Evolutionary conservation across 148 eudicot genomes (phyloP).

Genomic region (Persicaria tinctoria): DNA sequence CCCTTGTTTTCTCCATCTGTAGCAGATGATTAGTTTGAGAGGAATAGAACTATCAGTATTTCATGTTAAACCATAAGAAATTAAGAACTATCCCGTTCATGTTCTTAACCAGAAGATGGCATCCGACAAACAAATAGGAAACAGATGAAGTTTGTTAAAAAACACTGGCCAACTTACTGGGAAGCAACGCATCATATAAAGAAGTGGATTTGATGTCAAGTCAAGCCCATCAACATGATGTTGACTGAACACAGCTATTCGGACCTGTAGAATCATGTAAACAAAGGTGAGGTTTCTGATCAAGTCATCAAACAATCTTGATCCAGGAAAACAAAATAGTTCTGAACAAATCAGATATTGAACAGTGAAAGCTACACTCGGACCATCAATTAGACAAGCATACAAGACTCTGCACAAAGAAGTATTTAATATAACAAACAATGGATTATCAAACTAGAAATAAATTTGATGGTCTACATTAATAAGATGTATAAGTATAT

Average conservation of each 20-base stretch:
- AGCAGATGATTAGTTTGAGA: neutral
- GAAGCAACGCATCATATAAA: constrained; percentile 95
- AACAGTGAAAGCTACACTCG: neutral
- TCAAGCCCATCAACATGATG: constrained; percentile 99
- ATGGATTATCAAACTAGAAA: neutral
- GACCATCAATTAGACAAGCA: neutral
- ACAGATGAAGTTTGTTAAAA: neutral
- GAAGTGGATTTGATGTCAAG: constrained; percentile 91
- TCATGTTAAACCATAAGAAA: neutral
- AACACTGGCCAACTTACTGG: constrained; percentile 51
- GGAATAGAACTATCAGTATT: neutral
- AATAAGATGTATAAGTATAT: too few relatives aligned
- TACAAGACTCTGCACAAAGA: neutral
- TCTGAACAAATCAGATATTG: neutral
- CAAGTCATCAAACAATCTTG: neutral
- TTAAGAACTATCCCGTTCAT: neutral
- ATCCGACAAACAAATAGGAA: constrained; percentile 6
- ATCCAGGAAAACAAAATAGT: neutral
- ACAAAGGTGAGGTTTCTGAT: neutral
- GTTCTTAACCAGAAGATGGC: neutral
- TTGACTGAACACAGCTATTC: constrained; percentile 96
- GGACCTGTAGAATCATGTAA: constrained; percentile 52
- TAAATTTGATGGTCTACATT: too few relatives aligned
- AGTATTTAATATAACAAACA: neutral
- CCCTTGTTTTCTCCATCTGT: neutral